A percentile compares a stretch with the other conserved stretches of the same genome.
Conservation (phyloP, 345 rosid genomes). For the Lepidium aucheri region DNA sequence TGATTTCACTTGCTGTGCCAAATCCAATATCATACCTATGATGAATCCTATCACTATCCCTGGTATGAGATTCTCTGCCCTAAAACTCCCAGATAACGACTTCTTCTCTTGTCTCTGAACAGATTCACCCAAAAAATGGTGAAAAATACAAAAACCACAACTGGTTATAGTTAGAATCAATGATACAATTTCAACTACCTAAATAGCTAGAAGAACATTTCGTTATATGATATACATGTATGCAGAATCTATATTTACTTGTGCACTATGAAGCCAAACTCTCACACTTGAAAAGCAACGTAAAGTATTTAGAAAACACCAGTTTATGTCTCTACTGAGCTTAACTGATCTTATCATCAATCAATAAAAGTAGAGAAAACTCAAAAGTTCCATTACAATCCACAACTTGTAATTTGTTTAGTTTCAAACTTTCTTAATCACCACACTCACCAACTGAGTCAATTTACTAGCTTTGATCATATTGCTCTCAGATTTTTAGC, state of each 20-base stretch:
- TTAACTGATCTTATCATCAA: too few relatives aligned
- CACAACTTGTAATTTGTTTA: not conserved
- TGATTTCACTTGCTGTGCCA: constrained; percentile 40
- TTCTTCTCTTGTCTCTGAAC: constrained; percentile 44
- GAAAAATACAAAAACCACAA: not conserved
- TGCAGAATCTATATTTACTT: not conserved
- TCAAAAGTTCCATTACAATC: not conserved
- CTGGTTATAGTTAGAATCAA: not conserved
- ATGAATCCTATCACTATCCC: constrained; percentile 83
- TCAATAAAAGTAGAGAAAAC: not conserved
- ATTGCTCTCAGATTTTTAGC: not conserved
- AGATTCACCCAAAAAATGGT: constrained; percentile 12
- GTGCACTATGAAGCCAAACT: not conserved
- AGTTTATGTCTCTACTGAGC: not conserved
- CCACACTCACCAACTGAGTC: not conserved
- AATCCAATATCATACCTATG: constrained; percentile 67
- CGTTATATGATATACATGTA: not conserved
- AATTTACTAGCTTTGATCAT: not conserved
- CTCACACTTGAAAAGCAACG: not conserved
- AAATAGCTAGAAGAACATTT: not conserved
- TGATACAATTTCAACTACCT: not conserved
- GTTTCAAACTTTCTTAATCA: not conserved
- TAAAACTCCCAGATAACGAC: constrained; percentile 57
- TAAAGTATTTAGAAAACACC: not conserved
- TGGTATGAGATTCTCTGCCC: constrained; percentile 68